Evolutionary conservation across 2,329 filamentous ascomycete genomes (phyloP), one percentile per base, ranked within the genome.

Genomic region (Triangularia verruculosa): DNA sequence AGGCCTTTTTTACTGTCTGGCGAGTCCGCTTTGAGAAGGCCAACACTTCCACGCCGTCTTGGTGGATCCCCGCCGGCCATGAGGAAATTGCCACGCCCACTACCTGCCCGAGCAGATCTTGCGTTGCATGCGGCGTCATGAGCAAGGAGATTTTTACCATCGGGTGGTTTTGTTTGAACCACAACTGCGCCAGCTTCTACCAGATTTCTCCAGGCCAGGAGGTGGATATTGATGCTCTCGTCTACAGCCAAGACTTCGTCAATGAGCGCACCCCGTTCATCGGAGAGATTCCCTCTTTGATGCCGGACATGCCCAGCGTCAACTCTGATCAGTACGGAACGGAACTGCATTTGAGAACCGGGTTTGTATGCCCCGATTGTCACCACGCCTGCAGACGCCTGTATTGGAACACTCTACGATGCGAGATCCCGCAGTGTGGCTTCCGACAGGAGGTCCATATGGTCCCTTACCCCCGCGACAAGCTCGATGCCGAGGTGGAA

Each of bases 1-100:
- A 62, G 1, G n/a, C n/a, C n/a, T 34, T 24, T 17, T 39, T 62
- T 0, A 66, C 74, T 5, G 67, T 74, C 0, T 82, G 83, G 68
- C 86, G 85, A 66, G 80, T 89, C 25, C 83, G 89, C 0, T 82
- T 92, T 3, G 87, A 93, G 72, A 89, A 89, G 65, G 75, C 90
- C 0, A 73, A 87, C 15, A 71, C 82, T 0, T 64, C 71, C 0
- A 73, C 75, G 11, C 75, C 75, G 22, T 86, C 85, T 32, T 91
- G 85, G 87, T 91, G 87, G 86, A 34, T 53, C n/a, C 61, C 62
- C 2, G 4, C 30, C 8, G 51, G 28, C 9, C 12, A 11, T n/a
- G 39, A 17, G 22, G 53, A 2, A 12, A n/a, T 12, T 15, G 20
- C 8, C 9, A 7, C 47, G 2, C 11, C 15, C 22, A 6, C 39